These are phyloP conservation scores for Stagonosporopsis vannaccii DNA, from an alignment of 2,329 filamentous ascomycete species.

Conservation along the genomic window DNA sequence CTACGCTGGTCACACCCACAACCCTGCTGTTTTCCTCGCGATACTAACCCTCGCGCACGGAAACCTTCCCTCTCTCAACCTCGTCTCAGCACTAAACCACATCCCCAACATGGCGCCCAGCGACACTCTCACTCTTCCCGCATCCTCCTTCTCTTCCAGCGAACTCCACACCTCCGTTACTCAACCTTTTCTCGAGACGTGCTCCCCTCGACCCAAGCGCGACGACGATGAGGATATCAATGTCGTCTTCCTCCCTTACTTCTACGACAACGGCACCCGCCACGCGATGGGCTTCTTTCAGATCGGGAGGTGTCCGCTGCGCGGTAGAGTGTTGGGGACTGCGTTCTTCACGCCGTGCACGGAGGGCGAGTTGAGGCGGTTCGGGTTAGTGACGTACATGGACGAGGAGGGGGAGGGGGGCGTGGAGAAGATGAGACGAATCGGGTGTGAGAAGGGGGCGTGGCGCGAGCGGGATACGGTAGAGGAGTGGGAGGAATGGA, in stretches of 20 bases:
- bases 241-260: slow-evolving; percentile 27
- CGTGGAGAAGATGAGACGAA: not conserved
- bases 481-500: slow-evolving; percentile 14
- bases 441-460: slow-evolving; percentile 8
- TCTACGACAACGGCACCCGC: slow-evolving; percentile 14
- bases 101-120: slow-evolving; percentile 25
- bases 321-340: not conserved
- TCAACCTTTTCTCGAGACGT: not conserved
- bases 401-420: not conserved
- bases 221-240: not conserved
- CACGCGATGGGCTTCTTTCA: slow-evolving; percentile 27
- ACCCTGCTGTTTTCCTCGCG: slow-evolving; percentile 29
- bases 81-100: slow-evolving; percentile 27
- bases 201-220: not conserved
- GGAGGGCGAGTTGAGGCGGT: slow-evolving; percentile 6
- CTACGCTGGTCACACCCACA: slow-evolving; percentile 25
- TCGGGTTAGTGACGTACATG: slow-evolving; percentile 13
- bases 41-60: slow-evolving; percentile 30
- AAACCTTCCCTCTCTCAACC: slow-evolving; percentile 28
- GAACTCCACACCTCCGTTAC: not conserved
- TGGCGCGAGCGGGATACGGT: slow-evolving; percentile 18
- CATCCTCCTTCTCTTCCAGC: slow-evolving; percentile 8
- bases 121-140: too few relatives aligned
- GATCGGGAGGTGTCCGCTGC: not conserved
- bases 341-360: slow-evolving; percentile 24